Evolutionary conservation across 2,329 filamentous ascomycete genomes (phyloP).

Genomic region (Reticulascus tulasneorum): DNA sequence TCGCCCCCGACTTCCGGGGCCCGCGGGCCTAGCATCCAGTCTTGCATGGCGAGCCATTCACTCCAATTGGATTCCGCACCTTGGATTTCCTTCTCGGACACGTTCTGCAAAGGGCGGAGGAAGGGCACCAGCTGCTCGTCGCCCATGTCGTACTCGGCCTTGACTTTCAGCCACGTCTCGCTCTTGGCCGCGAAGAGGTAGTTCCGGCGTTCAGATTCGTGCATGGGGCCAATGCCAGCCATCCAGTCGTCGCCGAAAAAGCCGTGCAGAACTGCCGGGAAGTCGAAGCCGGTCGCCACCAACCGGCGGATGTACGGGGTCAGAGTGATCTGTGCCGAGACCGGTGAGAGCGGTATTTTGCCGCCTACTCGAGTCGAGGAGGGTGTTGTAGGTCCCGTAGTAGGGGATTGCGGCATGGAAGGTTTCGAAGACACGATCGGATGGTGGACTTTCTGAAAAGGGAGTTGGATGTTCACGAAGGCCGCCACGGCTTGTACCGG

Average conservation of each 20-base stretch:
- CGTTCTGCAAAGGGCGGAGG: constrained; percentile 73
- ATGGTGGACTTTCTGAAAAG: constrained; percentile 65
- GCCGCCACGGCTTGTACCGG: constrained; percentile 84
- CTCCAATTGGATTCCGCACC: constrained; percentile 84
- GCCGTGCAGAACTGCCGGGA: constrained; percentile 79
- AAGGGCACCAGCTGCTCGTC: constrained; percentile 84
- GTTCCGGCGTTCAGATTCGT: constrained; percentile 87
- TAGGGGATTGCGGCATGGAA: constrained; percentile 28
- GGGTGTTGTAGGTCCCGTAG: constrained; percentile 21
- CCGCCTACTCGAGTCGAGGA: constrained; percentile 22
- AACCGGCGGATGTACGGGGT: constrained; percentile 88
- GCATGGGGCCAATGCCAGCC: constrained; percentile 72
- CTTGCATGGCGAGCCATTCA: constrained; percentile 93
- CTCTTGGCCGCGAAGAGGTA: constrained; percentile 95
- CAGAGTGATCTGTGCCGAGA: constrained; percentile 55
- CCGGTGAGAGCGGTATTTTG: constrained; percentile 23
- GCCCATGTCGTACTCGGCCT: constrained; percentile 84
- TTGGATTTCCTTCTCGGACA: constrained; percentile 75
- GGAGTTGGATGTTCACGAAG: constrained; percentile 87
- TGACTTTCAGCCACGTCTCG: constrained; percentile 83
- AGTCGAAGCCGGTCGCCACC: constrained; percentile 88
- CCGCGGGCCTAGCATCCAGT: constrained; percentile 93
- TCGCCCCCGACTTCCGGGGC: constrained; percentile 46
- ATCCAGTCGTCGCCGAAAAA: constrained; percentile 96
- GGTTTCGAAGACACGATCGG: constrained; percentile 37